Percentiles rank a stretch among this genome's conserved stretches.
Conservation (phyloP, 352 stramenopile genomes). For the Globisporangium splendens region DNA sequence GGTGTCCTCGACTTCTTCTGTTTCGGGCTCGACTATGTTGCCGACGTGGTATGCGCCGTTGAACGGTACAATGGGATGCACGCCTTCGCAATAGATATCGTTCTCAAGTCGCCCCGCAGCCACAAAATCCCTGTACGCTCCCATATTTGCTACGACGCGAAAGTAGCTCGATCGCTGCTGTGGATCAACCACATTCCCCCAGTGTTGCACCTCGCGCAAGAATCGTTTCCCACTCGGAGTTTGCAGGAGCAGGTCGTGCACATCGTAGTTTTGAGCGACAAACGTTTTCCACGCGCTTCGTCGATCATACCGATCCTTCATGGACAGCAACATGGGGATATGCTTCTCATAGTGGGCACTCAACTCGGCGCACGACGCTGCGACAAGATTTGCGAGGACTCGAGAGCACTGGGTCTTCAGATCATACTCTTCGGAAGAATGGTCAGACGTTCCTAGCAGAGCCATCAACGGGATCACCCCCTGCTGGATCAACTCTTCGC, state of each 20-base stretch:
- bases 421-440: constrained; percentile 29
- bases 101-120: constrained; percentile 23
- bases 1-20: background rate
- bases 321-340: constrained; percentile 8
- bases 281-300: constrained; percentile 22
- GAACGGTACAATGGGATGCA: constrained; percentile 66
- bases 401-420: constrained; percentile 57
- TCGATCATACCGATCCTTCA: background rate
- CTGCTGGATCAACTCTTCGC: constrained; percentile 57
- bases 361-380: constrained; percentile 44
- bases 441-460: constrained; percentile 36
- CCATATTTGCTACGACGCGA: constrained; percentile 63
- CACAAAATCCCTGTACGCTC: constrained; percentile 49
- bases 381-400: constrained; percentile 74
- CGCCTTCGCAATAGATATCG: constrained; percentile 71
- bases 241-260: constrained; percentile 42
- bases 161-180: constrained; percentile 76
- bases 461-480: constrained; percentile 61
- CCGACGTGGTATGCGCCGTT: constrained; percentile 1
- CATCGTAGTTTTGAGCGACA: constrained; percentile 48
- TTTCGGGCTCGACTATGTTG: background rate
- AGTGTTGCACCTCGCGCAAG: constrained; percentile 32
- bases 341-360: constrained; percentile 9
- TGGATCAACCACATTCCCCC: constrained; percentile 44
- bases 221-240: constrained; percentile 43